phyloP scores from a whole-genome alignment of 345 rosid species.

The Eucalyptus cloeziana region DNA sequence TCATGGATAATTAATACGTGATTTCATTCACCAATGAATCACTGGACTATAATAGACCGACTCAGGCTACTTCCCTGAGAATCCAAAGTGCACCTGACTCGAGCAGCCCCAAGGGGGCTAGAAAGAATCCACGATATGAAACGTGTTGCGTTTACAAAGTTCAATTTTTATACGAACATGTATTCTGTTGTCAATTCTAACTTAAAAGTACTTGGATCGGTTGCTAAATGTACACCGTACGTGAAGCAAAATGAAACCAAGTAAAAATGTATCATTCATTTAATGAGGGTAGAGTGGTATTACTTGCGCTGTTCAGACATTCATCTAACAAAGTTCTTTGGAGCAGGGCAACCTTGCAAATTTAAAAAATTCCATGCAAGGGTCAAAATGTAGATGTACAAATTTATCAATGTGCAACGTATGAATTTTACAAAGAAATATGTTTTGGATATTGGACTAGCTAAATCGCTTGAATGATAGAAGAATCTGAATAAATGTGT shows the following conservation, averaged over 20 bases:
- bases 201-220: background rate
- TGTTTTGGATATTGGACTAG: slow-evolving; percentile 27
- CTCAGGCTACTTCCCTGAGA: background rate
- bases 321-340: background rate
- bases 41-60: background rate
- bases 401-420: background rate
- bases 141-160: background rate
- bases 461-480: background rate
- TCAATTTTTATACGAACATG: background rate
- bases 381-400: background rate
- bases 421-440: background rate
- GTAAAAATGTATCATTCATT: background rate
- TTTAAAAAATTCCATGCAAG: background rate
- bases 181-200: background rate
- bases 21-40: background rate
- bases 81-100: background rate
- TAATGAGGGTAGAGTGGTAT: background rate
- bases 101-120: background rate
- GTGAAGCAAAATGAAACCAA: background rate
- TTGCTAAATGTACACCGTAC: background rate
- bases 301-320: background rate
- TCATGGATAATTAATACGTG: background rate
- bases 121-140: background rate
- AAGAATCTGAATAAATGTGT: background rate
- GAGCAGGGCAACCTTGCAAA: background rate